phyloP scores from a whole-genome alignment of 148 eudicot genomes.

The Gaultheria prostrata region DNA sequence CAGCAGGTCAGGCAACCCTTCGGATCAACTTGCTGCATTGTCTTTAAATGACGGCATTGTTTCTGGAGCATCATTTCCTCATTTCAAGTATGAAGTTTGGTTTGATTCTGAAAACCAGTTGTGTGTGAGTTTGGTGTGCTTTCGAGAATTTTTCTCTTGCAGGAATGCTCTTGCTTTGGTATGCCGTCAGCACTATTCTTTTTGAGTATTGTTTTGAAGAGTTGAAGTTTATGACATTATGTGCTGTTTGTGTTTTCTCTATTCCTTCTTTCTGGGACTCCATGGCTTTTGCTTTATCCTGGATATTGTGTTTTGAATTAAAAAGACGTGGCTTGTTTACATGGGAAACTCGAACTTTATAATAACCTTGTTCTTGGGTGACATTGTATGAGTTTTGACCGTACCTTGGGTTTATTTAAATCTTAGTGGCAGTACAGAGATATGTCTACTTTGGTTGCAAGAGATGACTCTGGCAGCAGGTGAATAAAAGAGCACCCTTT shows the following conservation, averaged over 20 bases:
- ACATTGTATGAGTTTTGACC: background rate
- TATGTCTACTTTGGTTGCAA: background rate
- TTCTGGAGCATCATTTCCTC: background rate
- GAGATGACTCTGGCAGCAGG: too few species aligned
- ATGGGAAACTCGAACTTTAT: background rate
- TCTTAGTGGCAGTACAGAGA: background rate
- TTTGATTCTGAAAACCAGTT: background rate
- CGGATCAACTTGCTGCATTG: constrained; percentile 59
- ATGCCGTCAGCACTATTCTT: background rate
- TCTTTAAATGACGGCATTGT: constrained; percentile 52
- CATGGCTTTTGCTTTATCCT: background rate
- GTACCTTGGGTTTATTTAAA: background rate
- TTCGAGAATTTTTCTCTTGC: background rate
- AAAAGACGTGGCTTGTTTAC: background rate
- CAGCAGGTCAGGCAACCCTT: constrained; percentile 40
- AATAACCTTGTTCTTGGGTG: background rate
- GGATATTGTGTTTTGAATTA: background rate
- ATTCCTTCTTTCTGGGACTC: background rate
- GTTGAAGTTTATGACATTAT: background rate
- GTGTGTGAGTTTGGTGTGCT: background rate
- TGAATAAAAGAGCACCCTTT: too few species aligned
- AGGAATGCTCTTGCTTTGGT: constrained; percentile 4
- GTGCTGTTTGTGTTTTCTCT: background rate
- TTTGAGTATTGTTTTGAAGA: background rate
- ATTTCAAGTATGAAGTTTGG: background rate